A percentile compares a stretch with the other conserved stretches of the same genome.
These are phyloP conservation scores for Dioszegia aurantiaca DNA, from an alignment of 768 basidiomycete genomes.

Conservation along the genomic window DNA sequence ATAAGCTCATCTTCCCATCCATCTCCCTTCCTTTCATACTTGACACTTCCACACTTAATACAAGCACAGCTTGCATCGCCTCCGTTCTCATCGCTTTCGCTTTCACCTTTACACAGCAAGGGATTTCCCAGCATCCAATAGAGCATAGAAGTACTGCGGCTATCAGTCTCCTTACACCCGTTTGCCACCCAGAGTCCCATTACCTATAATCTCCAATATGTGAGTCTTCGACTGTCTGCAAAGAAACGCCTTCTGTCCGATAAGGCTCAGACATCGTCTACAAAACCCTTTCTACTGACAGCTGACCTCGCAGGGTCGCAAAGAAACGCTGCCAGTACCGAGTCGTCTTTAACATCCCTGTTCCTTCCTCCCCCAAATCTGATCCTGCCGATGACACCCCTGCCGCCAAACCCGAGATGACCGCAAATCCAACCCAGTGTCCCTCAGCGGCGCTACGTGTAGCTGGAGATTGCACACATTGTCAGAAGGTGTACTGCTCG, in stretches of 20 bases:
- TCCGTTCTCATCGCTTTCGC: neutral
- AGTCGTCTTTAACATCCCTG: constrained; percentile 50
- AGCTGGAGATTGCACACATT: constrained; percentile 49
- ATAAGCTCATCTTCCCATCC: neutral
- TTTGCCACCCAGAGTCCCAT: constrained; percentile 1
- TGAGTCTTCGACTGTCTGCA: constrained; percentile 3
- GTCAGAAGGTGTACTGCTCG: constrained; percentile 44
- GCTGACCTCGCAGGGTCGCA: constrained; percentile 42
- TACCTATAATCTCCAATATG: constrained; percentile 9
- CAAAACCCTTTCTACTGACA: neutral
- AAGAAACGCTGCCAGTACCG: constrained; percentile 50
- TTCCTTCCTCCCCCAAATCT: constrained; percentile 25
- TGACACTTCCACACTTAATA: neutral
- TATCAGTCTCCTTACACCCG: neutral
- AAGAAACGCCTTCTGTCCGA: neutral
- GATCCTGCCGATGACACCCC: constrained; percentile 12
- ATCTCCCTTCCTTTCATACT: constrained; percentile 8
- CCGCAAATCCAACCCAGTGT: constrained; percentile 47
- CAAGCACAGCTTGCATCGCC: constrained; percentile 10
- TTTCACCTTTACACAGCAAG: neutral
- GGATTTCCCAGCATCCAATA: neutral
- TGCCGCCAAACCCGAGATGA: constrained; percentile 43
- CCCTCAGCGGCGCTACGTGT: constrained; percentile 46
- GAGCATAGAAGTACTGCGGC: constrained; percentile 8
- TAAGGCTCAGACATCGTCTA: neutral